Evolutionary conservation across 2,329 filamentous ascomycete species (phyloP).

Genomic region (Diaporthe destruens): DNA sequence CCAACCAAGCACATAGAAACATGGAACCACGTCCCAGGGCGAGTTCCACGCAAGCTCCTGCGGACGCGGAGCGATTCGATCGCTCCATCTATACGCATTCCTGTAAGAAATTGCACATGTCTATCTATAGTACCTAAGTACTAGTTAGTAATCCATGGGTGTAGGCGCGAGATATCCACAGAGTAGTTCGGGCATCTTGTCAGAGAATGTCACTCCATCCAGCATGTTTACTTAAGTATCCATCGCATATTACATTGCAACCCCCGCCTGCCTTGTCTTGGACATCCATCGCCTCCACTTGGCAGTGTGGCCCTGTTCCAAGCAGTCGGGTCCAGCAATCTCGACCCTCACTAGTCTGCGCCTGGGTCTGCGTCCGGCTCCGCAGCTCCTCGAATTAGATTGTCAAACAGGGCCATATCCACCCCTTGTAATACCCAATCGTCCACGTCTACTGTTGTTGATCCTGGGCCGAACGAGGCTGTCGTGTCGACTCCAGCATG

Average conservation of each 20-base stretch:
- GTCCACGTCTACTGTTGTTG: constrained; percentile 43
- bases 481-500: not conserved
- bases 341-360: not conserved
- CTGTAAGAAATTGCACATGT: not conserved
- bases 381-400: constrained; percentile 24
- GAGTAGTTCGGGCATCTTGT: not conserved
- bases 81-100: too few relatives aligned
- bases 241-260: not conserved
- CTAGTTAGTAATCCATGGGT: not conserved
- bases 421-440: constrained; percentile 50
- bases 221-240: too few relatives aligned
- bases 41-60: too few relatives aligned
- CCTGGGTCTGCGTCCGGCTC: not conserved
- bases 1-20: not conserved
- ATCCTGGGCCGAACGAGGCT: constrained; percentile 34
- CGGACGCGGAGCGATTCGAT: too few relatives aligned
- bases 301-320: not conserved
- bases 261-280: not conserved
- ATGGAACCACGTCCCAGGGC: not conserved
- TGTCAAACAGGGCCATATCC: constrained; percentile 48
- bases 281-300: constrained; percentile 2
- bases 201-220: not conserved
- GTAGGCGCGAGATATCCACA: too few relatives aligned
- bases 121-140: too few relatives aligned
- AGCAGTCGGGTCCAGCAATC: constrained; percentile 2